phyloP scores from a whole-genome alignment of 768 basidiomycete species.

The Kwoniella bestiolae region DNA sequence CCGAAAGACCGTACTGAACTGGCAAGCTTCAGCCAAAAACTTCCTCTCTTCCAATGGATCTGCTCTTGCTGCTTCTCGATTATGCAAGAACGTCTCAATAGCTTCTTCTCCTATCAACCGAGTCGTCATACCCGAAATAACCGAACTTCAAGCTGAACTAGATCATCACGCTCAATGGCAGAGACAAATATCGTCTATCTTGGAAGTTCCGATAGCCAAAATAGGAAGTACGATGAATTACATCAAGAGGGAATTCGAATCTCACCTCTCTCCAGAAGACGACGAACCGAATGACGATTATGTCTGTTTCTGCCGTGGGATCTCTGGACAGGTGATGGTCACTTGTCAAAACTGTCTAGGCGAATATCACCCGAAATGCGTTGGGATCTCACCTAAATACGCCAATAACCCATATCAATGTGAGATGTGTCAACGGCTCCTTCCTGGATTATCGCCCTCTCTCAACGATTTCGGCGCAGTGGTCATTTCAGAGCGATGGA shows the following conservation, averaged over 20 bases:
- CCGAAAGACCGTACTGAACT: conserved; percentile 56
- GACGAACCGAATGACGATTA: conserved; percentile 26
- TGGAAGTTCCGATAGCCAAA: conserved; percentile 24
- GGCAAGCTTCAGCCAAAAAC: conserved; percentile 40
- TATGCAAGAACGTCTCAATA: conserved; percentile 43
- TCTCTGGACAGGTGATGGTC: conserved; percentile 41
- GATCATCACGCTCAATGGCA: conserved; percentile 48
- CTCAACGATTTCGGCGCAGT: conserved; percentile 35
- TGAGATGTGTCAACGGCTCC: conserved; percentile 31
- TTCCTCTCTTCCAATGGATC: conserved; percentile 28
- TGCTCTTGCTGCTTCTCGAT: conserved; percentile 31
- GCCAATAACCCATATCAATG: conserved; percentile 30
- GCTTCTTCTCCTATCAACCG: conserved; percentile 40
- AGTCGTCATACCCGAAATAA: conserved; percentile 52
- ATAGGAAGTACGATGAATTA: conserved; percentile 25
- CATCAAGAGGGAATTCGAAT: conserved; percentile 26
- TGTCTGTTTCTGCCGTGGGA: conserved; percentile 52
- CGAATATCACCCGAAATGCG: conserved; percentile 53
- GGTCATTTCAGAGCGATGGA: conserved; percentile 36
- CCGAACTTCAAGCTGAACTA: conserved; percentile 44
- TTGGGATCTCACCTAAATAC: conserved; percentile 33
- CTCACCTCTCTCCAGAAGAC: conserved; percentile 46
- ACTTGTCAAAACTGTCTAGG: conserved; percentile 47
- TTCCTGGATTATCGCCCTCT: conserved; percentile 32
- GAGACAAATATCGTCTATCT: conserved; percentile 19